Evolutionary conservation across 768 basidiomycete species (phyloP), one percentile per base, ranked within the genome.

Genomic region (Vishniacozyma victoriae): DNA sequence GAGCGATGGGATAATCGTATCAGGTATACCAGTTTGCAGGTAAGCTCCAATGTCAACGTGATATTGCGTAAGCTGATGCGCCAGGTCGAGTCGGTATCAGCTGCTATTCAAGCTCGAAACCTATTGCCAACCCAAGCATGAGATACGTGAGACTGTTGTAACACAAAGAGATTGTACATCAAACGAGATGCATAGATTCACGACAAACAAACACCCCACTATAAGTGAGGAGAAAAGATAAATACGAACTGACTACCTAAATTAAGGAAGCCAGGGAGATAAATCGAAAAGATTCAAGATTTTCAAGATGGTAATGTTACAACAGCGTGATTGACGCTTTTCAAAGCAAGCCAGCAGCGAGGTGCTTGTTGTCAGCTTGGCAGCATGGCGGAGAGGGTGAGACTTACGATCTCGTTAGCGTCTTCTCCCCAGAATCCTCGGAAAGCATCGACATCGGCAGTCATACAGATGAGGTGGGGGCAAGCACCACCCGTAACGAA

Each of bases 1-100:
- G 92, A 93, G 74, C 80, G 86, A 46, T 99, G 95, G 95, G 95
- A 99, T 68, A 82, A 80, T 65, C 85, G 92, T 67, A 96, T 96
- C 65, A 81, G 88, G 56, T 78, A 83, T 58, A 90, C 85, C 0
- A 87, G 87, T 35, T 83, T 87, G 24, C 87, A 87, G 66, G 91
- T 92, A 70, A 58, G 81, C 68, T 33, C 7, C 7, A 31, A 16
- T 35, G 27, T 11, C 9, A 33, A 33, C 9, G n/a, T 33, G 18
- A 7, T 11, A 38, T 7, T 19, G 7, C 24, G 18, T 11, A 22
- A 41, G 13, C 23, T 41, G 16, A 22, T 23, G 23, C 31, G 9
- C n/a, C 20, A 57, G 56, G 56, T 57, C 22, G 56, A 57, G 45
- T 19, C 44, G 1, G 46, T 57, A 18, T 47, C 51, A 5, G 51